These are phyloP conservation scores for Stentor coeruleus DNA, from an alignment of 73 alveolate genomes.

Conservation along the genomic window DNA sequence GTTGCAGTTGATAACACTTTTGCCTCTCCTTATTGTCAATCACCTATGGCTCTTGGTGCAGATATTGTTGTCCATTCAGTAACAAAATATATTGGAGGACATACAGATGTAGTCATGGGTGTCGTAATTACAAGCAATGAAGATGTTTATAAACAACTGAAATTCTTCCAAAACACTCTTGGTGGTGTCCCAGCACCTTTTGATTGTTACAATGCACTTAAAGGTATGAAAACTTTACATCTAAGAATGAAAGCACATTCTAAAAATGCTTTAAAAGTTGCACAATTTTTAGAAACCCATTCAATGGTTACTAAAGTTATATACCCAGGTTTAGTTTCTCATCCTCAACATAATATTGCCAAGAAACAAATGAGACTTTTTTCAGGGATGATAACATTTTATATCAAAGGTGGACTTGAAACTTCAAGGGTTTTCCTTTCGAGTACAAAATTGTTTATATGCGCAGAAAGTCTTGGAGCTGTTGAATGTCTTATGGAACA, in stretches of 20 bases:
- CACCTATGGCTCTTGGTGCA: constrained; percentile 92
- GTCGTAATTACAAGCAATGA: constrained; percentile 61
- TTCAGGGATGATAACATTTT: constrained; percentile 84
- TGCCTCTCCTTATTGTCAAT: constrained; percentile 71
- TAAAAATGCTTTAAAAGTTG: constrained; percentile 89
- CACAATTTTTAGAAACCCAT: constrained; percentile 87
- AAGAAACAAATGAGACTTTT: constrained; percentile 81
- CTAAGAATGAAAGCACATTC: constrained; percentile 77
- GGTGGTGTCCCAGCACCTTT: constrained; percentile 85
- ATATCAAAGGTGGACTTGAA: constrained; percentile 74
- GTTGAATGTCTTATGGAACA: constrained; percentile 85
- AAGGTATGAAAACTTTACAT: constrained; percentile 90
- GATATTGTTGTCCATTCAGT: constrained; percentile 83
- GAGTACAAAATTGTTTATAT: constrained; percentile 66
- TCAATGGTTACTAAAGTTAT: constrained; percentile 85
- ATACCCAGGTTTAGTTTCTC: constrained; percentile 95
- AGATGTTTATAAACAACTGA: constrained; percentile 72
- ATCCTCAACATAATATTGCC: constrained; percentile 87
- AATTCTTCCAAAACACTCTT: constrained; percentile 57
- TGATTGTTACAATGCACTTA: constrained; percentile 86
- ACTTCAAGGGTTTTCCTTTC: constrained; percentile 78
- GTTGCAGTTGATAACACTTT: constrained; percentile 93
- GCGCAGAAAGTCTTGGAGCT: constrained; percentile 92
- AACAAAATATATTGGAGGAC: constrained; percentile 97
- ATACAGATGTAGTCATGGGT: constrained; percentile 94